Base-by-base conservation (phyloP, 2,329 filamentous ascomycete species). In the Penicillium concentricum region DNA sequence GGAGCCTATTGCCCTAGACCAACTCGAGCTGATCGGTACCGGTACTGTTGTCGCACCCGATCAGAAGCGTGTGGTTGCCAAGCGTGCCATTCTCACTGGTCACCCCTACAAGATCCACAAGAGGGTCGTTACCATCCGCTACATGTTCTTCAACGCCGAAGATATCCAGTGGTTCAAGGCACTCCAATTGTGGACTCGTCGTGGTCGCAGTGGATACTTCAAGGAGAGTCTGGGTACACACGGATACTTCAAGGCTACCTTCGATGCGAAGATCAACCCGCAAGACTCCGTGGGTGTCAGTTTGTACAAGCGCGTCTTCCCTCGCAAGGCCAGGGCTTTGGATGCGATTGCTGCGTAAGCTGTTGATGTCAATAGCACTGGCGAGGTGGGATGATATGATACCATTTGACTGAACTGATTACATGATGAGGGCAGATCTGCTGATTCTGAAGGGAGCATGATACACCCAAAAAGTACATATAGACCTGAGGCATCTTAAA, bases 61-160 rank as follows among this genome's bases (percentile, higher is more conserved):
- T 76, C 71, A 86, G 72, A 69, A 77, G 46, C 88, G 94, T 38
- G 88, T 99, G 54, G 86, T 99, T 58, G 92, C 93, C 67, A 99
- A 99, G 79, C 88, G 94, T 51, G 87, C 96, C 66, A 90, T 97
- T 62, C 82, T 99, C 56, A 96, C 94, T 0, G 95, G 94, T 16
- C 93, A 99, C 72, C 94, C 95, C 0, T 97, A 91, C 83, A 96
- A 99, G 79, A 99, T 99, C 74, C 91, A 99, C 85, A 97, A 96
- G 84, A 92, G 89, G 76, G 82, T 99, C 24, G 94, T 99, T 58
- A 99, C 95, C 0, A 88, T 99, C 45, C 88, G 94, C 30, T 99
- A 99, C 83, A 99, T 99, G 95, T 99, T 99, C 83, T 99, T 99
- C 86, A 95, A 93, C 80, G 82, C 89, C 47, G 91, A 93, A 68